Conservation (phyloP, 2,329 filamentous ascomycete genomes). For the Lizonia empirigonia region DNA sequence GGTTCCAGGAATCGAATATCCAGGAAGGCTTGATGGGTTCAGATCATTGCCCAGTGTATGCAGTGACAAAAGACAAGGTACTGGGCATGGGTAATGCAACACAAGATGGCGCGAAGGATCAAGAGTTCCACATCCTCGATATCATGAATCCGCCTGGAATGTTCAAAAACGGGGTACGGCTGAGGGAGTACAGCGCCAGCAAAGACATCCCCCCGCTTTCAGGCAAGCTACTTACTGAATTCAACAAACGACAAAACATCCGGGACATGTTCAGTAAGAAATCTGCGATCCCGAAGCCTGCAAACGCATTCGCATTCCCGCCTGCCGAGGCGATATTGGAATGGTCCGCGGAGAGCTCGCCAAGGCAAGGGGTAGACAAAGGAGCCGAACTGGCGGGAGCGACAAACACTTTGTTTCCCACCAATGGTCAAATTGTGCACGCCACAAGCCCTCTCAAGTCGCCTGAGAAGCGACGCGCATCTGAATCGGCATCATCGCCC, state of each 20-base stretch:
- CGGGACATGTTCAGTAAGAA: conserved; percentile 82
- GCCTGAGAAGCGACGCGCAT: conserved; percentile 39
- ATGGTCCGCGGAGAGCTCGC: conserved; percentile 3
- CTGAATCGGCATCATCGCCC: conserved; percentile 26
- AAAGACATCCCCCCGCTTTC: conserved; percentile 76
- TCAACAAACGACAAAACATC: conserved; percentile 82
- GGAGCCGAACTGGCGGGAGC: conserved; percentile 6
- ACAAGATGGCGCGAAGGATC: conserved; percentile 38
- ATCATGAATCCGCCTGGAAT: conserved; percentile 77
- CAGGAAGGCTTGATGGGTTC: conserved; percentile 93
- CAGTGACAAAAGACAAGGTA: conserved; percentile 70
- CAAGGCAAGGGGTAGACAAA: conserved; percentile 13
- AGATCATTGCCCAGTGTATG: conserved; percentile 95
- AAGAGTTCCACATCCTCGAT: conserved; percentile 65
- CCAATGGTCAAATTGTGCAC: conserved; percentile 1
- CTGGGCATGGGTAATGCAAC: conserved; percentile 31
- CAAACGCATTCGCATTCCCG: conserved; percentile 6
- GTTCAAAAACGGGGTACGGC: conserved; percentile 70
- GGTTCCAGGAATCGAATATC: conserved; percentile 82
- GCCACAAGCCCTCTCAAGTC: conserved; percentile 28
- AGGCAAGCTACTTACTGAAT: conserved; percentile 84
- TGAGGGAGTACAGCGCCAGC: conserved; percentile 65
- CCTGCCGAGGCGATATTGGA: background rate
- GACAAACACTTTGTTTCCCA: conserved; percentile 22
- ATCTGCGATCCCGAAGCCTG: conserved; percentile 19